Evolutionary conservation across 2,329 filamentous ascomycete genomes (phyloP).

Genomic region (Alternaria dauci): DNA sequence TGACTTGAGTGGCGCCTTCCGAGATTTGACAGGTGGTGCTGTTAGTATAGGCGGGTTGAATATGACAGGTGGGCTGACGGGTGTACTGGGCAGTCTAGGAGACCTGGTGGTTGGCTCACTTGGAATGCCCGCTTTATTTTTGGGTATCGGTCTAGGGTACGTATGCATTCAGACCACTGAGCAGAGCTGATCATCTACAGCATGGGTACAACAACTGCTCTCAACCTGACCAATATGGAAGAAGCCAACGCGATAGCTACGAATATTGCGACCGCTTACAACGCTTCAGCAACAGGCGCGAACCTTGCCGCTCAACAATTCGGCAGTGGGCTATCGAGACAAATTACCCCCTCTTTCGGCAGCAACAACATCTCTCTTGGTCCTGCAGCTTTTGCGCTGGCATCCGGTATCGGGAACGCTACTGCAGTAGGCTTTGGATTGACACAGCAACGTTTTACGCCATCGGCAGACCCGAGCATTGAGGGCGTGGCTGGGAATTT

Average conservation of each 20-base stretch:
- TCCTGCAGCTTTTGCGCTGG: conserved; percentile 34
- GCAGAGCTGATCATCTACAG: conserved; percentile 23
- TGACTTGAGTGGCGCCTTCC: conserved; percentile 18
- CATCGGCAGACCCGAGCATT: conserved; percentile 27
- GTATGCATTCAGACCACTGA: background rate
- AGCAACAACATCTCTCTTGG: conserved; percentile 20
- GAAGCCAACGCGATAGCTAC: conserved; percentile 29
- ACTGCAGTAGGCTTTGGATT: conserved; percentile 37
- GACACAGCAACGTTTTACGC: conserved; percentile 28
- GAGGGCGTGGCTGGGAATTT: conserved; percentile 37
- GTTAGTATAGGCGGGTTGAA: conserved; percentile 15
- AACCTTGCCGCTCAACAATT: conserved; percentile 40
- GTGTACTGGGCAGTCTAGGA: conserved; percentile 24
- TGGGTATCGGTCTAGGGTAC: conserved; percentile 43
- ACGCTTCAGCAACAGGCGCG: conserved; percentile 32
- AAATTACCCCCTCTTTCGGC: conserved; percentile 28
- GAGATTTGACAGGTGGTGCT: conserved; percentile 9
- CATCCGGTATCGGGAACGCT: conserved; percentile 40
- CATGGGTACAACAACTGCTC: conserved; percentile 36
- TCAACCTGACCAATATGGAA: conserved; percentile 34
- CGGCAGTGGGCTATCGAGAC: conserved; percentile 33
- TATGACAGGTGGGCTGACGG: conserved; percentile 22
- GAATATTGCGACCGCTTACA: conserved; percentile 29
- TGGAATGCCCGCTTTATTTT: conserved; percentile 38
- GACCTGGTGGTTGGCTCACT: conserved; percentile 22